Evolutionary conservation across 495 filamentous ascomycete genomes (phyloP), one percentile per base, ranked within the genome.

Genomic region (Aspergillus carlsbadensis): DNA sequence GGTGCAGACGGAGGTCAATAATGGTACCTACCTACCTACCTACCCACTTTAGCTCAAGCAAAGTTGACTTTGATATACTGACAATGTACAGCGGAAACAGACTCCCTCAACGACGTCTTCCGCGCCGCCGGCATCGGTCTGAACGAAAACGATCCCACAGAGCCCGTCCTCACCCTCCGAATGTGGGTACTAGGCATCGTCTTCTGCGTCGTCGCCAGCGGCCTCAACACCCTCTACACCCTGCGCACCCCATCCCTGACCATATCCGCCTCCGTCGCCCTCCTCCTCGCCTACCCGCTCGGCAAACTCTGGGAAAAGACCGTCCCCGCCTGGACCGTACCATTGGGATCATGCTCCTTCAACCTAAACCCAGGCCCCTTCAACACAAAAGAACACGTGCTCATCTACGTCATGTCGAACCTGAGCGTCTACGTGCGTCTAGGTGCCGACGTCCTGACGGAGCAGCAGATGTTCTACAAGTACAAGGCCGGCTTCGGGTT

Each of bases 361-460:
- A 77, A 71, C 18, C 64, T 88, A 18, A 88, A 88, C 59, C 84
- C 84, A 0, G 84, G 85, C 0, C 82, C 80, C n/a, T 89, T 89
- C 70, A 88, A 86, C 63, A 78, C 63, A 74, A 68, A 89, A 69
- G 85, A 87, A 57, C 85, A 89, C 60, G 75, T 81, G 2, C 73
- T 89, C 49, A 84, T 89, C 51, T 83, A 84, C 21, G 78, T 88
- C 48, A 89, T 88, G 86, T 62, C 64, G 21, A 70, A 72, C 14
- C 62, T 85, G 67, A 58, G 67, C 45, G 61, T 66, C 42, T 74
- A 71, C 29, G 81, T 82, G 29, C 83, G 83, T 15, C 85, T 87
- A 21, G 78, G 82, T 8, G 87, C 84, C 2, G 84, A 88, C 56
- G 80, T 83, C 50, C 75, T 87, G 17, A 71, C 84, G 0, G 84